Base-by-base conservation (phyloP, 2,329 filamentous ascomycete genomes). In the Pseudogymnoascus sp. region DNA sequence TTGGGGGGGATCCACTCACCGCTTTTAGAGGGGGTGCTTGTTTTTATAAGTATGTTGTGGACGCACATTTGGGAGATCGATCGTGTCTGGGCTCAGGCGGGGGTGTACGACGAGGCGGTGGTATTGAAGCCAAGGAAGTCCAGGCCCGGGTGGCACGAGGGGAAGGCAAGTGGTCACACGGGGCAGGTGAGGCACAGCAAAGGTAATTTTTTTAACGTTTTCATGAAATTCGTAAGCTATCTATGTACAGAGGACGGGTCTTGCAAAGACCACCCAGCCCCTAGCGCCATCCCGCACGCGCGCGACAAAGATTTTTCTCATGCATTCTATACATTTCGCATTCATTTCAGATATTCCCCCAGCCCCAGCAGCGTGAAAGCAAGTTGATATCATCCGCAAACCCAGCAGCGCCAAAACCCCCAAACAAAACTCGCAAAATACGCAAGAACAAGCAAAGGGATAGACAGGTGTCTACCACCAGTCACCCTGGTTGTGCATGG, bases 401-500 rank as follows among this genome's bases (percentile, higher is more conserved):
- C 45, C 45, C 31, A 29, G 45, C 45, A 52, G 45, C 45, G 45
- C 45, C 45, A 31, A 19, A 52, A 41, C 26, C n/a, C 16, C 31
- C 31, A 6, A 31, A 29, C 6, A 8, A 49, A 49, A 26, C 41
- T 3, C 43, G 43, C 45, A 52, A 52, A 43, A 14, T 19, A 4
- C 45, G 45, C 45, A 52, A 16, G 12, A 43, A 31, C 45, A 31
- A 19, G 11, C 16, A 41, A 26, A 26, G 19, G 19, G 19, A 19
- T 19, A 19, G 19, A 19, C 19, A 19, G 19, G 19, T 19, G 19
- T 19, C 62, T 71, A 73, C 83, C 83, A 97, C 93, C 92, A 97
- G 78, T 97, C 93, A 72, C 94, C 94, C 79, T 97, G 93, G 77
- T 96, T 91, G 75, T 89, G 84, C 93, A 97, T 97, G 72, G 94